Percentiles rank a stretch among this genome's conserved stretches.
Evolutionary conservation across 345 rosid genomes (phyloP).

Genomic region (Fremontodendron californicum): DNA sequence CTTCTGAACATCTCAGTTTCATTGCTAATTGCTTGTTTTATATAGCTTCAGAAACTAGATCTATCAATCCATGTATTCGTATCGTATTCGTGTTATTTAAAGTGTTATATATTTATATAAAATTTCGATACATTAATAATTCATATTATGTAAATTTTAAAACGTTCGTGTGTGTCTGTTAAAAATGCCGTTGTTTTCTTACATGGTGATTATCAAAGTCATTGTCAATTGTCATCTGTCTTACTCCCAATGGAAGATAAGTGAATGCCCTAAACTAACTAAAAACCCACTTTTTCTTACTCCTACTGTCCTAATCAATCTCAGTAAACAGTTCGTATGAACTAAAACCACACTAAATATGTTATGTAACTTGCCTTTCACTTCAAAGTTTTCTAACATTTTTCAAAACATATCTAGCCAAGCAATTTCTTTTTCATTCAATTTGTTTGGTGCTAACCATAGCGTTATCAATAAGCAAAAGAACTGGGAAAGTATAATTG

Average conservation of each 20-base stretch:
- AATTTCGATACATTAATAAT: too few species aligned
- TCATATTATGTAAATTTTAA: too few species aligned
- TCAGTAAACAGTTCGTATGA: not conserved
- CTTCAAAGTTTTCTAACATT: not conserved
- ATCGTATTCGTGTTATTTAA: too few species aligned
- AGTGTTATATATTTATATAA: too few species aligned
- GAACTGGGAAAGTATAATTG: not conserved
- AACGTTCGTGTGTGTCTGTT: too few species aligned
- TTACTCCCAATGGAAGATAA: not conserved
- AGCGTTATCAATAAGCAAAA: not conserved
- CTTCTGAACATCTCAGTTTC: conserved; percentile 4
- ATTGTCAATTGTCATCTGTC: too few species aligned
- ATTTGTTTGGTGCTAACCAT: not conserved
- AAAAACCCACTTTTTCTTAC: too few species aligned
- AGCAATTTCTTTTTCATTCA: not conserved
- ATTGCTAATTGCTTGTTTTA: conserved; percentile 5
- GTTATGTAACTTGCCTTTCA: not conserved
- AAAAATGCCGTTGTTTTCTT: too few species aligned
- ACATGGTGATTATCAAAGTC: too few species aligned
- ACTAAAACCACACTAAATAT: not conserved
- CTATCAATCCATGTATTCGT: too few species aligned
- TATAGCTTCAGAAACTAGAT: too few species aligned
- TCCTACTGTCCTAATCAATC: not conserved
- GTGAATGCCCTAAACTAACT: too few species aligned
- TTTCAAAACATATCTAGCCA: not conserved